Evolutionary conservation across 2,329 filamentous ascomycete species (phyloP).

Genomic region (Apiospora koreana): DNA sequence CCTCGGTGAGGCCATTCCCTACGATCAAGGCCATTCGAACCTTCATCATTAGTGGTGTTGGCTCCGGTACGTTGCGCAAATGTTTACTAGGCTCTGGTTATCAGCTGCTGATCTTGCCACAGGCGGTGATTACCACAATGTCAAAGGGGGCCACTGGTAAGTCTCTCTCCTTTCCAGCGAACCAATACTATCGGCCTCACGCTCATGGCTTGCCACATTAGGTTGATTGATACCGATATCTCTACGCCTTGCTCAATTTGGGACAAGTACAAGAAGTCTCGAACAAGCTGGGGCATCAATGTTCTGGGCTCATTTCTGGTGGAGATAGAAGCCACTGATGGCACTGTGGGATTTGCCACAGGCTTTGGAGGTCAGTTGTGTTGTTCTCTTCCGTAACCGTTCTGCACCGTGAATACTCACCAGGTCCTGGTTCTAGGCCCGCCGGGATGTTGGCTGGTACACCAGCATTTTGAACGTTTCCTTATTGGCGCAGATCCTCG

Average conservation of each 20-base stretch:
- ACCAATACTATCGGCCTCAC: background rate
- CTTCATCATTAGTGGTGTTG: constrained; percentile 67
- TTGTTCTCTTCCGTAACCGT: background rate
- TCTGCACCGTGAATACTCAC: background rate
- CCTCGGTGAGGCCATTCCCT: constrained; percentile 61
- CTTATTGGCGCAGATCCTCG: constrained; percentile 84
- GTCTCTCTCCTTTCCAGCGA: constrained; percentile 20
- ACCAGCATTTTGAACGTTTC: constrained; percentile 93
- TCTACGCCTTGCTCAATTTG: constrained; percentile 90
- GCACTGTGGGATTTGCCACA: constrained; percentile 91
- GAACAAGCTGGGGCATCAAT: constrained; percentile 95
- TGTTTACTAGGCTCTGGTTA: background rate
- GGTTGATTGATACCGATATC: constrained; percentile 90
- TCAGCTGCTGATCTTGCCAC: constrained; percentile 31
- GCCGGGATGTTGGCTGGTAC: constrained; percentile 89
- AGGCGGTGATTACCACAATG: constrained; percentile 91
- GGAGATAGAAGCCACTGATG: constrained; percentile 85
- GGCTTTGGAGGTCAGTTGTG: constrained; percentile 74
- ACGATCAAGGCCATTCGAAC: constrained; percentile 76
- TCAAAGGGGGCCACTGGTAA: constrained; percentile 71
- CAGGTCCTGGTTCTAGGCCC: constrained; percentile 53
- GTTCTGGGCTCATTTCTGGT: constrained; percentile 90
- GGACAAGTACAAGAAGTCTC: constrained; percentile 82
- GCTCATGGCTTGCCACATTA: constrained; percentile 36
- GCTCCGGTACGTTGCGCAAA: constrained; percentile 46